A percentile compares a stretch with the other conserved stretches of the same genome.
Conservation (phyloP, 257 asterid species). For the Striga asiatica region DNA sequence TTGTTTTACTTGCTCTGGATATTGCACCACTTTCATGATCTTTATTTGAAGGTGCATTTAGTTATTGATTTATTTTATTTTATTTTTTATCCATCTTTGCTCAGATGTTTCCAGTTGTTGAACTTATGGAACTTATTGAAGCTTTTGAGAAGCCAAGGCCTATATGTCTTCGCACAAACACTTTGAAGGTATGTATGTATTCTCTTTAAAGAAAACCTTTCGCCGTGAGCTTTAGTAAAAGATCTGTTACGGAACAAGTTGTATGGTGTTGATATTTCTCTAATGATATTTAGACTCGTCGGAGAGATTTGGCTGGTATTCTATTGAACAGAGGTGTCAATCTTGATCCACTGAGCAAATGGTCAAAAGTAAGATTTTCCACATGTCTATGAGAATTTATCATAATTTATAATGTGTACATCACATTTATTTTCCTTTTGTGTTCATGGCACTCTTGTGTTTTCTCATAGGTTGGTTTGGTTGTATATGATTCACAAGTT, state of each 20-base stretch:
- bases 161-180: slow-evolving; percentile 71
- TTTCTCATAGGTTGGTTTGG: slow-evolving; percentile 72
- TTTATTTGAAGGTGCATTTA: slow-evolving; percentile 5
- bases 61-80: slow-evolving; percentile 12
- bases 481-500: slow-evolving; percentile 88
- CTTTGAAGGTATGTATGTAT: slow-evolving; percentile 52
- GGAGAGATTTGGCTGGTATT: slow-evolving; percentile 95
- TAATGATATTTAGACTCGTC: slow-evolving; percentile 50
- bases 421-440: neutral
- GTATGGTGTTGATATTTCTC: slow-evolving; percentile 12
- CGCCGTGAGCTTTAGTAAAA: neutral
- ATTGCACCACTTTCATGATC: neutral
- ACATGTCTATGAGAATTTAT: neutral
- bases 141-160: slow-evolving; percentile 96
- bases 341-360: slow-evolving; percentile 89
- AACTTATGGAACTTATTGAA: slow-evolving; percentile 89
- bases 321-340: slow-evolving; percentile 92
- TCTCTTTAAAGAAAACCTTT: neutral
- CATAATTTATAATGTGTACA: neutral
- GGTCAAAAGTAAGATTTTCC: slow-evolving; percentile 75
- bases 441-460: neutral
- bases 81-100: slow-evolving; percentile 2
- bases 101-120: slow-evolving; percentile 84
- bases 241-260: slow-evolving; percentile 2
- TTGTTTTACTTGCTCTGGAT: slow-evolving; percentile 17